These are phyloP conservation scores for Acanthochlamys bracteata DNA, from an alignment of 106 monocot genomes.

Conservation along the genomic window DNA sequence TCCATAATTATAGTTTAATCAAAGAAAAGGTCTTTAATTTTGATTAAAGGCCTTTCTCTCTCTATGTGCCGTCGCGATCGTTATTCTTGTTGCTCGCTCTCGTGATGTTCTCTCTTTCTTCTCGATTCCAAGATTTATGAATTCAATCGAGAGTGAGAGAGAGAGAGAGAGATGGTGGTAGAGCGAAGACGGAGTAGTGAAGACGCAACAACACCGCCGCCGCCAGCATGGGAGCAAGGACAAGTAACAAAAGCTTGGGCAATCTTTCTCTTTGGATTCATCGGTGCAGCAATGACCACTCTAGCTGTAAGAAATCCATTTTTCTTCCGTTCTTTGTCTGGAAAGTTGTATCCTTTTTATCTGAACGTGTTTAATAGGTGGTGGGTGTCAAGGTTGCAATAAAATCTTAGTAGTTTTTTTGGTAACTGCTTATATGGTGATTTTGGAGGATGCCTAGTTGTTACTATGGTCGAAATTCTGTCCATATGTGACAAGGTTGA, in stretches of 20 bases:
- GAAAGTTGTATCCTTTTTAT: background rate
- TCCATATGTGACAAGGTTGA: background rate
- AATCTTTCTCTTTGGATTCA: constrained; percentile 28
- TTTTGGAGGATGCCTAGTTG: background rate
- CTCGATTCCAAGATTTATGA: too few species aligned
- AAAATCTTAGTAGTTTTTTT: background rate
- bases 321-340: background rate
- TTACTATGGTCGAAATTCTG: background rate
- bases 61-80: background rate
- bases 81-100: background rate
- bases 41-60: too few species aligned
- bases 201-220: background rate
- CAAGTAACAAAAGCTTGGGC: constrained; percentile 15
- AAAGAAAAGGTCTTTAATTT: too few species aligned
- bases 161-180: background rate
- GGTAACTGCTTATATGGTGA: too few species aligned
- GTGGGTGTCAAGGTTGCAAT: background rate
- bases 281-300: constrained; percentile 38
- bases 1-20: too few species aligned
- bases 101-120: too few species aligned
- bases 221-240: background rate
- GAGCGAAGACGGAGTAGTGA: background rate
- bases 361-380: background rate
- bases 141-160: background rate
- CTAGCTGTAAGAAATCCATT: constrained; percentile 22